Evolutionary conservation across 257 asterid species (phyloP).

Genomic region (Penstemon eatonii): DNA sequence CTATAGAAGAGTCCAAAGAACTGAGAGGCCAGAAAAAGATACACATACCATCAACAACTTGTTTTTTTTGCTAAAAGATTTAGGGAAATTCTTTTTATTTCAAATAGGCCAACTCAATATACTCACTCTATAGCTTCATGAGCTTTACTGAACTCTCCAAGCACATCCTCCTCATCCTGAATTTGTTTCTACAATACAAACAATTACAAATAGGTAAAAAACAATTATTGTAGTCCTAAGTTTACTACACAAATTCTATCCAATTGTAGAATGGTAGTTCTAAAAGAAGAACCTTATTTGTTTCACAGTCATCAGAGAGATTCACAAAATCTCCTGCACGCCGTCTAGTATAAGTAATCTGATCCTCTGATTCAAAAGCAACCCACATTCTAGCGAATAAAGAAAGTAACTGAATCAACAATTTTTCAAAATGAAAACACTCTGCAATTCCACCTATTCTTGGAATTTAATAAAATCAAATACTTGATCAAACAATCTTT

Average conservation of each 20-base stretch:
- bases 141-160: slow-evolving; percentile 49
- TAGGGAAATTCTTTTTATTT: background rate
- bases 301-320: slow-evolving; percentile 40
- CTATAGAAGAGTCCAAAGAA: slow-evolving; percentile 51
- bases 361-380: slow-evolving; percentile 37
- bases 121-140: slow-evolving; percentile 65
- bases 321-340: slow-evolving; percentile 34
- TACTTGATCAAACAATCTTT: too few relatives aligned
- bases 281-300: slow-evolving; percentile 31
- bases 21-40: slow-evolving; percentile 32
- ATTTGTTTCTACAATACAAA: slow-evolving; percentile 28
- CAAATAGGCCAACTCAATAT: background rate
- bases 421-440: background rate
- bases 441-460: too few relatives aligned
- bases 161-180: slow-evolving; percentile 45
- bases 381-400: slow-evolving; percentile 48
- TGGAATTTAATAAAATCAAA: too few relatives aligned
- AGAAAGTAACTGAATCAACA: slow-evolving; percentile 12
- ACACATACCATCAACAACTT: background rate
- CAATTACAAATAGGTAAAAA: background rate
- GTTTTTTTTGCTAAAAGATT: background rate
- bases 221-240: background rate
- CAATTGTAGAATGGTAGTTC: background rate
- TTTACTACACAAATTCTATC: background rate
- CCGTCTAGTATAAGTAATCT: slow-evolving; percentile 30